phyloP scores from a whole-genome alignment of 2,329 filamentous ascomycete species.

The Epicoccum nigrum region DNA sequence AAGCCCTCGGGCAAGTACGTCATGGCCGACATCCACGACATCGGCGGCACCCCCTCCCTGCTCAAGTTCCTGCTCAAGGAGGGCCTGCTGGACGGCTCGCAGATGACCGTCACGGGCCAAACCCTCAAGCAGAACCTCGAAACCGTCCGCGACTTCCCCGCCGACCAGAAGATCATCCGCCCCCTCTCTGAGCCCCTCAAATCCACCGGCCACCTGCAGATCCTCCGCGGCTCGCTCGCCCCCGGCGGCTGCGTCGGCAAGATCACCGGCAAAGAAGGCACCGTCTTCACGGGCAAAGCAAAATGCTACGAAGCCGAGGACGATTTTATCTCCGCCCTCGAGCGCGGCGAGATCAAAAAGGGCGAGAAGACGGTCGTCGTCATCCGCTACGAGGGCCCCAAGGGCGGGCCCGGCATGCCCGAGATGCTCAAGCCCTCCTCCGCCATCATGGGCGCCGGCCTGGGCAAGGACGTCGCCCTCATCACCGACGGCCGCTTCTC shows the following conservation, averaged over 20 bases:
- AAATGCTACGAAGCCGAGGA: constrained; percentile 74
- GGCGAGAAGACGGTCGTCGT: constrained; percentile 78
- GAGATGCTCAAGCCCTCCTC: constrained; percentile 77
- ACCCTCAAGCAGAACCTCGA: constrained; percentile 58
- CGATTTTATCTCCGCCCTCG: constrained; percentile 70
- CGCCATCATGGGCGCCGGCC: constrained; percentile 75
- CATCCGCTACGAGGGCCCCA: constrained; percentile 76
- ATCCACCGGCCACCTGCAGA: constrained; percentile 73
- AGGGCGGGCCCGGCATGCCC: constrained; percentile 75
- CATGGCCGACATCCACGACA: constrained; percentile 65
- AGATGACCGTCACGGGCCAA: constrained; percentile 59
- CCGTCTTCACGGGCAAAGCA: constrained; percentile 70
- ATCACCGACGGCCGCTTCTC: constrained; percentile 79
- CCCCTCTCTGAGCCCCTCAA: constrained; percentile 74
- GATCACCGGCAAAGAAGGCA: constrained; percentile 78
- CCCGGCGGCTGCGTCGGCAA: constrained; percentile 75
- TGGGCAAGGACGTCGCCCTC: constrained; percentile 75
- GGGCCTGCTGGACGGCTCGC: constrained; percentile 55
- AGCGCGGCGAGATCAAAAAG: constrained; percentile 72
- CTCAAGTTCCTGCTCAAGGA: constrained; percentile 58
- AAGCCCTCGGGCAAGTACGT: constrained; percentile 61
- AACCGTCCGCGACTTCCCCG: constrained; percentile 67
- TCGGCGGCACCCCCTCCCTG: constrained; percentile 57
- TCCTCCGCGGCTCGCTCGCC: constrained; percentile 71
- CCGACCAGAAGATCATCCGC: constrained; percentile 72